Evolutionary conservation across 179 eudicot genomes (phyloP).

Genomic region (Sideroxylon spinosum): DNA sequence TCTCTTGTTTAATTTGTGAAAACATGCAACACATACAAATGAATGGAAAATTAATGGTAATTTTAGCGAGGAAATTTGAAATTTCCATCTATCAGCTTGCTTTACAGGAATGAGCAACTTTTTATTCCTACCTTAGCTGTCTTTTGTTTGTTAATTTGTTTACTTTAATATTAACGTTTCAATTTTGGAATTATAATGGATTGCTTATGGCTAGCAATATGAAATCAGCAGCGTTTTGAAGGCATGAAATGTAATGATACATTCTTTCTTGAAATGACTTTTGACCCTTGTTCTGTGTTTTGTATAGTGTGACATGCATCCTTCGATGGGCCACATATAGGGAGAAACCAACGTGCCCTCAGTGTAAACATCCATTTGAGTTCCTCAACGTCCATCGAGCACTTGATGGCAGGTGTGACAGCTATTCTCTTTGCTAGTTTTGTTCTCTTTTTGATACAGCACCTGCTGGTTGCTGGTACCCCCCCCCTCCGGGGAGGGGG

Average conservation of each 20-base stretch:
- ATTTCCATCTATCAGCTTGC: too few relatives aligned
- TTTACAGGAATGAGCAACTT: too few relatives aligned
- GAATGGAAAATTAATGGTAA: too few relatives aligned
- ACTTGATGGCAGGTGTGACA: constrained; percentile 78
- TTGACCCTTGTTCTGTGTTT: neutral
- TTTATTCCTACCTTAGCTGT: too few relatives aligned
- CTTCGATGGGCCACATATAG: constrained; percentile 88
- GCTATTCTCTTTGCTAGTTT: neutral
- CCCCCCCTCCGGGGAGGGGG: too few relatives aligned
- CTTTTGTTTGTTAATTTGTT: too few relatives aligned
- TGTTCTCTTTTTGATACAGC: too few relatives aligned
- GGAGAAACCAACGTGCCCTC: constrained; percentile 83
- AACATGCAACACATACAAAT: too few relatives aligned
- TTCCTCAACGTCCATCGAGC: constrained; percentile 68
- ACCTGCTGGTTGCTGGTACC: too few relatives aligned
- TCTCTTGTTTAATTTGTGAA: too few relatives aligned
- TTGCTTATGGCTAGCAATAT: neutral
- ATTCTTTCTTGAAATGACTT: neutral
- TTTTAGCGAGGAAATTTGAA: too few relatives aligned
- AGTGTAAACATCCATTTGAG: constrained; percentile 87
- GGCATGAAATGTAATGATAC: neutral
- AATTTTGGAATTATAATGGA: neutral
- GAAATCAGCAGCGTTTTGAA: neutral
- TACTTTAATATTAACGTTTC: neutral
- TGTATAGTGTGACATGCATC: constrained; percentile 76